Conservation (phyloP, 2,329 filamentous ascomycete species). For the Epichloe baconii region DNA sequence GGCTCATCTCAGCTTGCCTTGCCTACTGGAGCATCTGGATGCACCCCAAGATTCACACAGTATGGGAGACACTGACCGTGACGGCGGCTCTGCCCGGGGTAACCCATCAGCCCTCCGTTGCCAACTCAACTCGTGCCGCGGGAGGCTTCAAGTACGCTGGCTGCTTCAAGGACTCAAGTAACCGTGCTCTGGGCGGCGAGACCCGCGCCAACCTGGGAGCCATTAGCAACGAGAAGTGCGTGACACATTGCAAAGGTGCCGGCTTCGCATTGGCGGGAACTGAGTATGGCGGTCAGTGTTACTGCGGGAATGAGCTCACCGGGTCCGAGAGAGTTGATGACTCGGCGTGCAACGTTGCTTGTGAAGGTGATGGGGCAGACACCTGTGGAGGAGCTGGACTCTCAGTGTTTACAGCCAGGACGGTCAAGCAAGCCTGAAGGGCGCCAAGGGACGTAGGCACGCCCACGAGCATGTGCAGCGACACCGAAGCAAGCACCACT, state of each 20-base stretch:
- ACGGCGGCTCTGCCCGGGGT: conserved; percentile 17
- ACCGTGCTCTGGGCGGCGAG: conserved; percentile 26
- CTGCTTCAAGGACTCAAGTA: conserved; percentile 27
- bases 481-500: conserved; percentile 20
- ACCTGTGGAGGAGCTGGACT: conserved; percentile 35
- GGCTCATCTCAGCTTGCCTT: conserved; percentile 4
- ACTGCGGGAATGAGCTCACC: conserved; percentile 28
- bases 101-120: conserved; percentile 1
- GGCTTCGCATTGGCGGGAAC: conserved; percentile 34
- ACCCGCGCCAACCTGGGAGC: conserved; percentile 27
- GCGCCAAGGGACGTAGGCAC: conserved; percentile 22
- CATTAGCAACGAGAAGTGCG: conserved; percentile 32
- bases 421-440: conserved; percentile 16
- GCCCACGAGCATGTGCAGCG: conserved; percentile 22
- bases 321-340: conserved; percentile 30
- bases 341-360: conserved; percentile 28
- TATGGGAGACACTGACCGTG: conserved; percentile 34
- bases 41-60: conserved; percentile 21
- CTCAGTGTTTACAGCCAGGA: conserved; percentile 31
- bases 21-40: conserved; percentile 11
- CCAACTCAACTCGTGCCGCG: conserved; percentile 9
- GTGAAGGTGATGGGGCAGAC: conserved; percentile 33
- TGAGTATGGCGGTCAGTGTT: conserved; percentile 41
- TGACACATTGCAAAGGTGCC: conserved; percentile 31
- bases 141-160: conserved; percentile 25